Evolutionary conservation across 1,139 yeast genomes (phyloP).

Genomic region (Kodamaea suecica): DNA sequence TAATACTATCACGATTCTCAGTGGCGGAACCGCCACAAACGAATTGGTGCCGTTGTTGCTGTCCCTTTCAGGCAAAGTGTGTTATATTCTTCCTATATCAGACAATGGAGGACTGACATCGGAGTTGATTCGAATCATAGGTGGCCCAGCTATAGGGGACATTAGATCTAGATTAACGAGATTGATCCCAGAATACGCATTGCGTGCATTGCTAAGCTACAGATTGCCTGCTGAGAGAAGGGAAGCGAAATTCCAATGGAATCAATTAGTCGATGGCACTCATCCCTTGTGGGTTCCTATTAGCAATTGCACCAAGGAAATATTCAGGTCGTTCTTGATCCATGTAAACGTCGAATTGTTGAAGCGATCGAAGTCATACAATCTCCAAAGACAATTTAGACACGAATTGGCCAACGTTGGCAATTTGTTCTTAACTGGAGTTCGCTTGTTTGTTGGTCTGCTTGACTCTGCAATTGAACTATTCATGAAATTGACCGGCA

Average conservation of each 20-base stretch:
- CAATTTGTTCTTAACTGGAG: conserved; percentile 78
- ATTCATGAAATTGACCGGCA: conserved; percentile 62
- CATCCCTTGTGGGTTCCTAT: conserved; percentile 67
- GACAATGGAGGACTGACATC: conserved; percentile 97
- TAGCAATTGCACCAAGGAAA: conserved; percentile 64
- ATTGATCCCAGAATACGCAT: conserved; percentile 49
- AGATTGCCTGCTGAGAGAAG: conserved; percentile 54
- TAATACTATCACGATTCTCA: conserved; percentile 49
- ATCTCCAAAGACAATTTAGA: conserved; percentile 49
- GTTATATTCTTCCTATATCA: conserved; percentile 77
- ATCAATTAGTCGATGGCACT: conserved; percentile 71
- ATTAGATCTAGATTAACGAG: conserved; percentile 78
- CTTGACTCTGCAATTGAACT: conserved; percentile 81
- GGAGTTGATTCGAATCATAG: conserved; percentile 82
- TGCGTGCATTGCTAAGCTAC: conserved; percentile 53
- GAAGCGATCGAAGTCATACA: conserved; percentile 58
- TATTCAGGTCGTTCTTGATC: conserved; percentile 72
- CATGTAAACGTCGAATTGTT: conserved; percentile 76
- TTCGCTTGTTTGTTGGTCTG: conserved; percentile 77
- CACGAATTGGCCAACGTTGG: conserved; percentile 84
- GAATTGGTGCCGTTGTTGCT: conserved; percentile 52
- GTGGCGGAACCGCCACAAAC: conserved; percentile 80
- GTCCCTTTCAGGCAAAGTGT: conserved; percentile 37
- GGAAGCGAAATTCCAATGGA: conserved; percentile 72
- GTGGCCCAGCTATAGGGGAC: conserved; percentile 96